These are phyloP conservation scores for Mikania micrantha DNA, from an alignment of 129 eudicot genomes.

Conservation along the genomic window DNA sequence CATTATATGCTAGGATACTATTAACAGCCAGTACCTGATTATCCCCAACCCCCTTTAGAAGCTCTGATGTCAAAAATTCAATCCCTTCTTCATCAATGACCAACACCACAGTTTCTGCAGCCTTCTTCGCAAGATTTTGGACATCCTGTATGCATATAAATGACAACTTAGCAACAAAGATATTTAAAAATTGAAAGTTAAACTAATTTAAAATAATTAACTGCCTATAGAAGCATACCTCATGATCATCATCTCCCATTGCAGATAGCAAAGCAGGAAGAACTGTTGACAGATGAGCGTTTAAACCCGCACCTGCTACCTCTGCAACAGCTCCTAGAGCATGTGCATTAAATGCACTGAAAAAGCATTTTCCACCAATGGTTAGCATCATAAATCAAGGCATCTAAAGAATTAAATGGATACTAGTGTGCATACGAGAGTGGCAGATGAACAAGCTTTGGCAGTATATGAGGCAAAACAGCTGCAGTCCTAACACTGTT, in stretches of 20 bases:
- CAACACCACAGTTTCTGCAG: slow-evolving; percentile 94
- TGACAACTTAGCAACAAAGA: neutral
- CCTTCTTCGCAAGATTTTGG: slow-evolving; percentile 73
- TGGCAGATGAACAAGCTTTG: slow-evolving; percentile 94
- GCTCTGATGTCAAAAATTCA: slow-evolving; percentile 72
- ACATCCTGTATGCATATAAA: slow-evolving; percentile 48
- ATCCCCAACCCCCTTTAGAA: slow-evolving; percentile 81
- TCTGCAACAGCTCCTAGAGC: slow-evolving; percentile 98
- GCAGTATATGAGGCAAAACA: slow-evolving; percentile 94
- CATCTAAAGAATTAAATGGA: neutral
- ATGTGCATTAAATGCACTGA: slow-evolving; percentile 95
- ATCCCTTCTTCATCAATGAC: slow-evolving; percentile 97
- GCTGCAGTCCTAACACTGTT: slow-evolving; percentile 91
- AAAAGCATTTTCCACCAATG: slow-evolving; percentile 7
- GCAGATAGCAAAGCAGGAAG: slow-evolving; percentile 93
- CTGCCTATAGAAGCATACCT: slow-evolving; percentile 39
- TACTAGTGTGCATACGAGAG: slow-evolving; percentile 60
- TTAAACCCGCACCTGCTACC: slow-evolving; percentile 93
- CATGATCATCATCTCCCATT: slow-evolving; percentile 68
- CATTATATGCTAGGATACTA: neutral
- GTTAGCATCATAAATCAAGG: neutral
- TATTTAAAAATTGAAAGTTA: no score
- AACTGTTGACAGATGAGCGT: slow-evolving; percentile 68
- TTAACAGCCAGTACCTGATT: slow-evolving; percentile 39
- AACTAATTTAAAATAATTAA: neutral